Conservation (phyloP, 805 yeast genomes). For the Ogataea paradorogensis region DNA sequence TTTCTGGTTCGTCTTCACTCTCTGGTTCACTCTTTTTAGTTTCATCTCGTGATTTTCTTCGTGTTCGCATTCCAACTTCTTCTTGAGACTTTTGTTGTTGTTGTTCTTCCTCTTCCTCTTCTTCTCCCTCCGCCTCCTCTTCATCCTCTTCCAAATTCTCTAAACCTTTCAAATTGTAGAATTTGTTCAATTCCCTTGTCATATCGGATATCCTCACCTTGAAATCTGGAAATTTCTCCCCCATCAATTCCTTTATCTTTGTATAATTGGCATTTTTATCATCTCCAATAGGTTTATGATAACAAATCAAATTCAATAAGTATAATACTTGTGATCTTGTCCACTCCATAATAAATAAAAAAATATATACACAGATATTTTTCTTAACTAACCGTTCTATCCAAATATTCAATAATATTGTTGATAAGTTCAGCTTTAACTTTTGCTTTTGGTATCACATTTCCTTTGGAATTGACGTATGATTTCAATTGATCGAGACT, state of each 20-base stretch:
- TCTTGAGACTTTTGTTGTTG: no score
- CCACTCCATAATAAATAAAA: constrained; percentile 19
- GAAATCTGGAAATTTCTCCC: constrained; percentile 19
- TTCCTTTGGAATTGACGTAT: constrained; percentile 38
- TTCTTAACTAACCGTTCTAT: constrained; percentile 7
- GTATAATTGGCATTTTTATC: constrained; percentile 13
- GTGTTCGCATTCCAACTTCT: neutral
- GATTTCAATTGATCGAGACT: constrained; percentile 42
- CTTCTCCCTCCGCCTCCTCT: constrained; percentile 7
- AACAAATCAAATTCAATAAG: constrained; percentile 26
- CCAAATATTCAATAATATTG: constrained; percentile 34
- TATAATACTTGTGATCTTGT: constrained; percentile 20
- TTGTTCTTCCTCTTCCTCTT: constrained; percentile 2
- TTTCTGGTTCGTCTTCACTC: constrained; percentile 4
- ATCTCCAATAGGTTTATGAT: constrained; percentile 31
- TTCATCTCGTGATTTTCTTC: neutral
- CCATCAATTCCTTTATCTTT: constrained; percentile 18
- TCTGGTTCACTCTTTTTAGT: constrained; percentile 2
- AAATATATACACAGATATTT: no score
- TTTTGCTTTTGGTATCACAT: constrained; percentile 34
- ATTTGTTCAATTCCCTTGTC: constrained; percentile 19
- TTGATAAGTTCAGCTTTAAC: constrained; percentile 43
- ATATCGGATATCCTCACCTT: constrained; percentile 16
- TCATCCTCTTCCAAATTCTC: constrained; percentile 23
- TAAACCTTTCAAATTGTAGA: constrained; percentile 29